phyloP scores from a whole-genome alignment of 805 yeast genomes.

The Ogataea populi-albae region DNA sequence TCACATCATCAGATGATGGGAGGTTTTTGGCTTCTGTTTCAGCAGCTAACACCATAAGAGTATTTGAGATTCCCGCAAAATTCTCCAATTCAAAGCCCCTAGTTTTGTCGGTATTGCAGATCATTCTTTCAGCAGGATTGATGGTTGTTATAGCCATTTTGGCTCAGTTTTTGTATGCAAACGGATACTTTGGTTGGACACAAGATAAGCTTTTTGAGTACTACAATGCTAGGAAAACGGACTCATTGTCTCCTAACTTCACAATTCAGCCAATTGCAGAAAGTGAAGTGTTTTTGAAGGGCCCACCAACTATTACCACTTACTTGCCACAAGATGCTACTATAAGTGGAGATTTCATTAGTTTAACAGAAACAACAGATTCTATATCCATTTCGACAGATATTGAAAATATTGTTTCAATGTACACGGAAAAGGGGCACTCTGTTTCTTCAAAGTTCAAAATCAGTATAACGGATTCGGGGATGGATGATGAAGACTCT shows the following conservation, averaged over 20 bases:
- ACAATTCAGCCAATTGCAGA: constrained; percentile 31
- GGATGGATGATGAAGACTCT: no score
- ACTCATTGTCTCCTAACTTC: constrained; percentile 35
- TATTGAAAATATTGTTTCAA: no score
- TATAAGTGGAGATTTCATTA: constrained; percentile 5
- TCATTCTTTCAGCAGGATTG: constrained; percentile 24
- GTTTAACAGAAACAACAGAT: constrained; percentile 1
- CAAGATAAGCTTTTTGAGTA: constrained; percentile 20
- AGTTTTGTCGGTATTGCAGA: constrained; percentile 25
- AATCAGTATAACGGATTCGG: no score
- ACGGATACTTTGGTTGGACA: constrained; percentile 27
- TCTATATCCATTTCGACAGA: background rate
- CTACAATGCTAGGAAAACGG: constrained; percentile 24
- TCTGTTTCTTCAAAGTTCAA: no score
- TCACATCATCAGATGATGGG: constrained; percentile 68
- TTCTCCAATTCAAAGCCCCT: constrained; percentile 41
- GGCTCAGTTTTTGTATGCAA: constrained; percentile 28
- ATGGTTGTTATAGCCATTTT: constrained; percentile 24
- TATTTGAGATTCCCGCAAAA: constrained; percentile 56
- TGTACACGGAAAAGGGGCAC: no score
- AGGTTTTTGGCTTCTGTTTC: constrained; percentile 66
- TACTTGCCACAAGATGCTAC: constrained; percentile 17
- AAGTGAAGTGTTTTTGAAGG: constrained; percentile 18
- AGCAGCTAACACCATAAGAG: constrained; percentile 71
- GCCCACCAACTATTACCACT: constrained; percentile 20